Conservation (phyloP, 345 rosid species). For the Eucalyptus cloeziana region DNA sequence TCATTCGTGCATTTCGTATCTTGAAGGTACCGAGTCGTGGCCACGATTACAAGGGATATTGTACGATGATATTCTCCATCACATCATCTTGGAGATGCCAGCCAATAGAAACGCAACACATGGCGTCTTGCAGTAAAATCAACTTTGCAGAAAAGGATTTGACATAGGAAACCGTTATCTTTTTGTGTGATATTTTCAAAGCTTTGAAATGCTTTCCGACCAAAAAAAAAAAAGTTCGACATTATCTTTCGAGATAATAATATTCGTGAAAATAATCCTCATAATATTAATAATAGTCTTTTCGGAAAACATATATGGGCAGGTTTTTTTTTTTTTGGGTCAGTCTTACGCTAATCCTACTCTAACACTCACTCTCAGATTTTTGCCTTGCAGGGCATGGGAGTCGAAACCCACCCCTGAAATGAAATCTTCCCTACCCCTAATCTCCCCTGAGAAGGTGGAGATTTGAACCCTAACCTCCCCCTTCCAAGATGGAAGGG, state of each 20-base stretch:
- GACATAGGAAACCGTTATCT: neutral
- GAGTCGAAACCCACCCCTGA: too few species aligned
- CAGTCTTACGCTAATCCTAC: too few species aligned
- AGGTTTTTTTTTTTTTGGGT: too few species aligned
- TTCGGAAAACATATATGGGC: neutral
- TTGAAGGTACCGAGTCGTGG: neutral
- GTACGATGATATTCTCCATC: neutral
- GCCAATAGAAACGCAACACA: neutral
- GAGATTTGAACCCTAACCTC: too few species aligned
- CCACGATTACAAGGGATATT: neutral
- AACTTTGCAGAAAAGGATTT: neutral
- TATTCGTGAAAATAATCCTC: neutral
- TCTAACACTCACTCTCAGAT: too few species aligned
- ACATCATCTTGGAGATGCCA: neutral
- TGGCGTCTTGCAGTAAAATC: neutral
- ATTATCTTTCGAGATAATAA: neutral
- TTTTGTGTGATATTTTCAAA: neutral
- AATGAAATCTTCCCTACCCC: too few species aligned
- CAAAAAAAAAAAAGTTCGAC: too few species aligned
- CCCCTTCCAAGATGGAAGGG: too few species aligned
- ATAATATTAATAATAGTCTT: neutral
- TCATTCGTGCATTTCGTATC: neutral
- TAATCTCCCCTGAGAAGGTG: too few species aligned
- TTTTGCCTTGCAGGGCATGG: too few species aligned
- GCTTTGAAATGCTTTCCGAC: neutral